Percentiles rank a stretch among this genome's conserved stretches.
phyloP scores from a whole-genome alignment of 805 yeast genomes.

The Starmerella stigmatis region DNA sequence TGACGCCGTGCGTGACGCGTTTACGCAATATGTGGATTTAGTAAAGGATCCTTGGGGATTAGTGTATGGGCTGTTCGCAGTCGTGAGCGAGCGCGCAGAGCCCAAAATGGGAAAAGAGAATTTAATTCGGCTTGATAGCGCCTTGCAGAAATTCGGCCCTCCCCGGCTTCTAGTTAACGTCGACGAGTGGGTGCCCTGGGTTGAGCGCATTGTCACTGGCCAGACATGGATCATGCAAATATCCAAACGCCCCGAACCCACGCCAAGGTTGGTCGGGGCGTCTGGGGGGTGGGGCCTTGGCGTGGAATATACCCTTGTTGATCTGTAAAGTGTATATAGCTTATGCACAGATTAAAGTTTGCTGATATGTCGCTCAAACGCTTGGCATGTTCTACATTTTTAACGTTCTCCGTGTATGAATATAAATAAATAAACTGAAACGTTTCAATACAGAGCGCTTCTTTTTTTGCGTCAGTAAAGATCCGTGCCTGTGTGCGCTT shows the following conservation, averaged over 20 bases:
- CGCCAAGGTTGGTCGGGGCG: conserved; percentile 16
- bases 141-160: conserved; percentile 6
- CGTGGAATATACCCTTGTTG: conserved; percentile 12
- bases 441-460: too few relatives aligned
- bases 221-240: conserved; percentile 29
- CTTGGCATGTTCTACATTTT: too few relatives aligned
- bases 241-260: conserved; percentile 22
- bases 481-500: too few relatives aligned
- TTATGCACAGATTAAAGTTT: too few relatives aligned
- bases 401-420: too few relatives aligned
- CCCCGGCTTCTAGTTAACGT: conserved; percentile 13
- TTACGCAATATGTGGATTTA: conserved; percentile 25
- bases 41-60: conserved; percentile 32
- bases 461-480: too few relatives aligned
- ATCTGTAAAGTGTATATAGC: neutral
- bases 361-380: too few relatives aligned
- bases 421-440: too few relatives aligned
- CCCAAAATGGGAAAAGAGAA: conserved; percentile 23
- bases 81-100: conserved; percentile 26
- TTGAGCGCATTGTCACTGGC: conserved; percentile 28
- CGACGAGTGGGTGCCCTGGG: conserved; percentile 31
- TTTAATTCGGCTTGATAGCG: conserved; percentile 10
- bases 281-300: conserved; percentile 25
- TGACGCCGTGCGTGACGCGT: conserved; percentile 25
- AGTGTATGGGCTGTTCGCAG: conserved; percentile 28